A percentile compares a stretch with the other conserved stretches of the same genome.
These are phyloP conservation scores for Dactylonectria estremocensis DNA, from an alignment of 2,329 filamentous ascomycete genomes.

Conservation along the genomic window DNA sequence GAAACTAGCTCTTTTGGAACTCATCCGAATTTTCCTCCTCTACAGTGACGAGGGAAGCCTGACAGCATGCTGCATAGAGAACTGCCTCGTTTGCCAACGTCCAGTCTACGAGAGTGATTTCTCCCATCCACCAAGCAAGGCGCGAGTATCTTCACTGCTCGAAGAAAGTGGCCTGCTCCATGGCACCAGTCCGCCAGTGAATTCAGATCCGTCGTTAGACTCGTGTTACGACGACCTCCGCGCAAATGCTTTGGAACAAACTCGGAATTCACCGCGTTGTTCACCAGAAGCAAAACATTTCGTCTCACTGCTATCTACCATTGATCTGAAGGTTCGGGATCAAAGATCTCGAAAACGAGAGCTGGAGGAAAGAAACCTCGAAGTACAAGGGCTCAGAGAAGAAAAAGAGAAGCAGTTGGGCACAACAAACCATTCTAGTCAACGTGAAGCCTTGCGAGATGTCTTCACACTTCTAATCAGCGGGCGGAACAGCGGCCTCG, in stretches of 20 bases:
- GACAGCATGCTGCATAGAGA: not conserved
- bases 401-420: not conserved
- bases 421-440: not conserved
- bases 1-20: slow-evolving; percentile 1
- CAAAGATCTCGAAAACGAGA: not conserved
- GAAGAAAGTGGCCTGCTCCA: not conserved
- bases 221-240: not conserved
- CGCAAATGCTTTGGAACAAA: not conserved
- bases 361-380: slow-evolving; percentile 1
- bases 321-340: not conserved
- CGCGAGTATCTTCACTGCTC: slow-evolving; percentile 2
- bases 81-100: not conserved
- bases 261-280: not conserved
- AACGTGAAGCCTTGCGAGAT: not conserved
- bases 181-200: not conserved
- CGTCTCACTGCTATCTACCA: not conserved
- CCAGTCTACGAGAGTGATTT: not conserved
- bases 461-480: not conserved
- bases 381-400: not conserved
- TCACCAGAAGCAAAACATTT: slow-evolving; percentile 1
- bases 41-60: slow-evolving; percentile 1
- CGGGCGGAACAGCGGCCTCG: not conserved
- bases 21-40: not conserved
- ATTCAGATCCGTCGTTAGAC: slow-evolving; percentile 1
- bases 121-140: slow-evolving; percentile 1